Evolutionary conservation across 2,329 filamentous ascomycete genomes (phyloP).

Genomic region (Ophiostoma sp.): DNA sequence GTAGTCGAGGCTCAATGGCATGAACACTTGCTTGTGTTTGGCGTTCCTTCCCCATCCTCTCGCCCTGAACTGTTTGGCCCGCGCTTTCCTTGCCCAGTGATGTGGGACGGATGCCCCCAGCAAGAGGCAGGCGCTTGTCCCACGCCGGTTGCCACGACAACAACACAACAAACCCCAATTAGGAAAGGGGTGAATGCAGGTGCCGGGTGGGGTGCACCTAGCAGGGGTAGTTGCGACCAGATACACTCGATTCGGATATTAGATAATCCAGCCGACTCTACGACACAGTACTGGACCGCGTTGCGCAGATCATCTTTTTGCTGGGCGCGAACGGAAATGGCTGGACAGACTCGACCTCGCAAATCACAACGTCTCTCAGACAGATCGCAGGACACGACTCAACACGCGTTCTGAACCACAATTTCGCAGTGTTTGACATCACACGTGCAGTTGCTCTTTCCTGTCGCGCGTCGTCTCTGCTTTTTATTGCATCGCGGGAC

Average conservation of each 20-base stretch:
- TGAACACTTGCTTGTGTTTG: constrained; percentile 24
- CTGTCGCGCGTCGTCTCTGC: background rate
- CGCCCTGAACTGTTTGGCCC: constrained; percentile 10
- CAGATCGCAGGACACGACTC: background rate
- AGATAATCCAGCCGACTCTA: constrained; percentile 12
- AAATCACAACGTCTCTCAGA: constrained; percentile 2
- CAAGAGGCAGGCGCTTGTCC: constrained; percentile 17
- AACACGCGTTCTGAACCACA: background rate
- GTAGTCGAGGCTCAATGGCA: constrained; percentile 24
- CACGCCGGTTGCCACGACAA: constrained; percentile 29
- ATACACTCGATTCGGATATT: background rate
- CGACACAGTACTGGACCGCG: background rate
- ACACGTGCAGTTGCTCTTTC: background rate
- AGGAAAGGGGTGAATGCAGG: background rate
- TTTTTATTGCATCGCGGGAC: background rate
- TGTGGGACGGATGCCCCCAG: constrained; percentile 9
- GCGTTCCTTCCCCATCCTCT: constrained; percentile 3
- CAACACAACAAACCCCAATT: constrained; percentile 23
- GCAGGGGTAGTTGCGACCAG: background rate
- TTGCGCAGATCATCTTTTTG: background rate
- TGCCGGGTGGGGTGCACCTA: constrained; percentile 8
- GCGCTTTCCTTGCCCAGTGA: background rate
- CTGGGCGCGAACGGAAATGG: background rate
- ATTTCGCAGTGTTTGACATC: background rate
- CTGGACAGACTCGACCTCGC: constrained; percentile 5